These are phyloP conservation scores for Veloboletus limbatus DNA, from an alignment of 1,284 basidiomycete genomes.

Conservation along the genomic window DNA sequence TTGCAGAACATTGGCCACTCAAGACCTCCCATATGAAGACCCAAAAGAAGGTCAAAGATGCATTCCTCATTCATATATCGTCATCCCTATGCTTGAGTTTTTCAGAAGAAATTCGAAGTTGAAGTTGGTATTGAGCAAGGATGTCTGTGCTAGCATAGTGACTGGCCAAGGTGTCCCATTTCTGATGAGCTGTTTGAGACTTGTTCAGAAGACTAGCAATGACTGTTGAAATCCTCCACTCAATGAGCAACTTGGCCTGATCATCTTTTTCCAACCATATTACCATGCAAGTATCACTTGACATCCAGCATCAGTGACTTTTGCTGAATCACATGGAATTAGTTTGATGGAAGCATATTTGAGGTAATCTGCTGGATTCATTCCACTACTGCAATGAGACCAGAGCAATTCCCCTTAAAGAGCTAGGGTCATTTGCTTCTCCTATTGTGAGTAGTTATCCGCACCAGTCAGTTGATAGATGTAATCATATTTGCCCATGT, in stretches of 20 bases:
- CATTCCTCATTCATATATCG: too few species aligned
- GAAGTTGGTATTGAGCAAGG: neutral
- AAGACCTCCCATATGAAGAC: too few species aligned
- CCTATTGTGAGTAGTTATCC: neutral
- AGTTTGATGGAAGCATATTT: too few species aligned
- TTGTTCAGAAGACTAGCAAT: neutral
- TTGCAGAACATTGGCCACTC: too few species aligned
- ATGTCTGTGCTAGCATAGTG: neutral
- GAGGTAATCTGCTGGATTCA: neutral
- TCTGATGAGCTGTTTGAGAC: fast-evolving
- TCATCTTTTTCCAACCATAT: neutral
- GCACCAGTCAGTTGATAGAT: neutral
- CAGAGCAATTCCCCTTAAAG: neutral
- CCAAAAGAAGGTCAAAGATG: too few species aligned
- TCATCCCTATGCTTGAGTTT: slow-evolving; percentile 4
- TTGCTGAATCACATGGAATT: too few species aligned
- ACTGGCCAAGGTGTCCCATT: neutral
- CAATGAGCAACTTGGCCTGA: neutral
- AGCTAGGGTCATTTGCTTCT: neutral
- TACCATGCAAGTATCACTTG: neutral
- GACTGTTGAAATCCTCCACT: neutral
- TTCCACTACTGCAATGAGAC: neutral
- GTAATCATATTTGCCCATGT: slow-evolving; percentile 8
- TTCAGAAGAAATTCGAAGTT: fast-evolving
- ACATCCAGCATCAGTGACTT: fast-evolving